Conservation (phyloP, 352 stramenopile genomes). For the Pythium rhizo-oryzae region DNA sequence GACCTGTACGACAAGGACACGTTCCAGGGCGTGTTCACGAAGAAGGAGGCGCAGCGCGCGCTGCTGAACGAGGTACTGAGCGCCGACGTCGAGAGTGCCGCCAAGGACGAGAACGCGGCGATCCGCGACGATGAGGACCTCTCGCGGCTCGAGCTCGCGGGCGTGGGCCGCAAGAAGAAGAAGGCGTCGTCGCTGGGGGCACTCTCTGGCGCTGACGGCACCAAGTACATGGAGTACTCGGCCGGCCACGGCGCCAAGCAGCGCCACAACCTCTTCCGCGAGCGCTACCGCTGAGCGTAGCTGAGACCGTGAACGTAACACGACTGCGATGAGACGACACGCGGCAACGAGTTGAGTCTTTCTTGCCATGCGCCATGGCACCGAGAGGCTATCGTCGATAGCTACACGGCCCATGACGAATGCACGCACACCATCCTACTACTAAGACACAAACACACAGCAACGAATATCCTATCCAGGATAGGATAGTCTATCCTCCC, state of each 20-base stretch:
- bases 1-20: conserved; percentile 88
- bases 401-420: not conserved
- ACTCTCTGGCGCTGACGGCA: conserved; percentile 76
- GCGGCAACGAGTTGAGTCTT: too few relatives aligned
- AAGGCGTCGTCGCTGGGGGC: conserved; percentile 74
- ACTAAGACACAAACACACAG: not conserved
- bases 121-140: conserved; percentile 86
- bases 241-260: conserved; percentile 80
- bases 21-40: conserved; percentile 82
- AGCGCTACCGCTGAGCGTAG: conserved; percentile 52
- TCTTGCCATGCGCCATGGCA: too few relatives aligned
- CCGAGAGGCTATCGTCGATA: too few relatives aligned
- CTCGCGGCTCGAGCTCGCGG: conserved; percentile 57
- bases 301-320: not conserved
- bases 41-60: conserved; percentile 77
- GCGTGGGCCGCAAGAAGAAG: conserved; percentile 75
- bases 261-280: conserved; percentile 86
- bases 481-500: too few relatives aligned
- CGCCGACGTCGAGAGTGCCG: conserved; percentile 77
- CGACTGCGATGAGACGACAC: too few relatives aligned
- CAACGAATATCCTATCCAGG: conserved; percentile 3
- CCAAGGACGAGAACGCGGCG: conserved; percentile 81
- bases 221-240: conserved; percentile 89
- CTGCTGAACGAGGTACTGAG: conserved; percentile 82
- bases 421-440: not conserved